A percentile compares a stretch with the other conserved stretches of the same genome.
Conservation (phyloP, 2,329 filamentous ascomycete genomes). For the Phialocephala subalpina region DNA sequence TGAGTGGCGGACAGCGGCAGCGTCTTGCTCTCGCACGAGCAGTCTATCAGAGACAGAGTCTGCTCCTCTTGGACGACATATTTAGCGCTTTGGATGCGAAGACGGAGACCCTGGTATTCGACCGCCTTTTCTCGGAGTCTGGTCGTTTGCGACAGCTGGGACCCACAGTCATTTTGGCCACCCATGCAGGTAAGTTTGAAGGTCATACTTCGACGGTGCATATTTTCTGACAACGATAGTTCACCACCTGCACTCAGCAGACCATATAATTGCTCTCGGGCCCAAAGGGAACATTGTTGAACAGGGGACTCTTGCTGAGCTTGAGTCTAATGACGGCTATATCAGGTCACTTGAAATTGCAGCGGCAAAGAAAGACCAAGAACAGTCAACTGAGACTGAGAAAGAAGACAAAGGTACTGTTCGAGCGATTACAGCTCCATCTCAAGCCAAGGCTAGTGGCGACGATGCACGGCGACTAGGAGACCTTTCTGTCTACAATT, state of each 20-base stretch:
- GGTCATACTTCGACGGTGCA: too few relatives aligned
- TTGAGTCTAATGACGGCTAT: constrained; percentile 46
- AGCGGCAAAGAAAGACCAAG: neutral
- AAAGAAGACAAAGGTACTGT: neutral
- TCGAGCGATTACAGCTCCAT: neutral
- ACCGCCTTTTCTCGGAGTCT: neutral
- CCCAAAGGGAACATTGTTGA: constrained; percentile 45
- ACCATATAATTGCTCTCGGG: constrained; percentile 47
- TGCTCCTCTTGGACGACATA: neutral
- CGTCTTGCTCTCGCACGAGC: neutral
- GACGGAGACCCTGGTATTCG: neutral
- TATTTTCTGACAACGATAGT: neutral
- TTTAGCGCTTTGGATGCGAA: constrained; percentile 1
- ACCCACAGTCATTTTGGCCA: neutral
- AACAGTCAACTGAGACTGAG: neutral
- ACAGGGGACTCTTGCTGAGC: constrained; percentile 47
- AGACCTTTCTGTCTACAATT: constrained; percentile 12
- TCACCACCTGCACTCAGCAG: constrained; percentile 23
- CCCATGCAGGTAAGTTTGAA: neutral
- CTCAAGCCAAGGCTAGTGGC: neutral
- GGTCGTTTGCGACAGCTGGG: neutral
- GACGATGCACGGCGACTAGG: constrained; percentile 10
- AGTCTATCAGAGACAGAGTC: neutral
- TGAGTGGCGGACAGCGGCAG: neutral
- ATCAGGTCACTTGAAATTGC: constrained; percentile 36